phyloP scores from a whole-genome alignment of 768 basidiomycete genomes.

The Mrakia gelida region DNA sequence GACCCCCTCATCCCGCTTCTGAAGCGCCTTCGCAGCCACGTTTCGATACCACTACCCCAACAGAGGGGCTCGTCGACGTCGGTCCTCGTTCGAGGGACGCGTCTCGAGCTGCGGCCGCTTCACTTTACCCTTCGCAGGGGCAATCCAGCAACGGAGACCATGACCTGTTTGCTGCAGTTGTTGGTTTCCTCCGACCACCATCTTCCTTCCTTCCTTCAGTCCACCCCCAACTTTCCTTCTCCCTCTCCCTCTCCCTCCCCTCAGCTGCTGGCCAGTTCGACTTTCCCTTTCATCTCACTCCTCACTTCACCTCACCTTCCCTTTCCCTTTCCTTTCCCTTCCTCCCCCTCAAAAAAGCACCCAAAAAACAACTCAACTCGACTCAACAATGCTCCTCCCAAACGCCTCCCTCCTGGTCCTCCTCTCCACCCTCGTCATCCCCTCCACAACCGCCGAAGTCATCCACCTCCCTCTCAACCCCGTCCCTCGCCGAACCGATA shows the following conservation, averaged over 20 bases:
- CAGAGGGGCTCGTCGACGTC: too few species aligned
- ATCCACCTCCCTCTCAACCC: slow-evolving; percentile 12
- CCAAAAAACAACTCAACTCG: too few species aligned
- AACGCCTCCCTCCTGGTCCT: not conserved
- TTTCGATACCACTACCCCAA: too few species aligned
- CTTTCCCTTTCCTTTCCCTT: not conserved
- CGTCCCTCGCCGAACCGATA: not conserved
- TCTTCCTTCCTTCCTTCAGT: not conserved
- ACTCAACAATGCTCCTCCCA: not conserved
- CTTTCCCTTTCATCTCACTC: not conserved
- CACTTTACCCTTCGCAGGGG: too few species aligned
- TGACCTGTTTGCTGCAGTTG: not conserved
- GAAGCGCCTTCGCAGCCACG: too few species aligned
- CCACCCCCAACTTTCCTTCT: not conserved
- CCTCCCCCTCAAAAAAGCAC: not conserved
- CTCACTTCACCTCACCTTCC: not conserved
- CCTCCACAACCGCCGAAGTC: not conserved
- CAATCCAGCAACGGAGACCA: too few species aligned
- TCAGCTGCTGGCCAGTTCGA: not conserved
- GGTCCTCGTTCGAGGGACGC: too few species aligned
- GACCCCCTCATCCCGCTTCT: too few species aligned
- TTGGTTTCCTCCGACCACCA: not conserved
- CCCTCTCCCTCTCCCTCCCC: not conserved
- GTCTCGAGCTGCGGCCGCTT: too few species aligned
- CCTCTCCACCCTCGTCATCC: not conserved